Evolutionary conservation across 805 yeast species (phyloP), one percentile per base, ranked within the genome.

Genomic region (Lachancea thermotolerans): DNA sequence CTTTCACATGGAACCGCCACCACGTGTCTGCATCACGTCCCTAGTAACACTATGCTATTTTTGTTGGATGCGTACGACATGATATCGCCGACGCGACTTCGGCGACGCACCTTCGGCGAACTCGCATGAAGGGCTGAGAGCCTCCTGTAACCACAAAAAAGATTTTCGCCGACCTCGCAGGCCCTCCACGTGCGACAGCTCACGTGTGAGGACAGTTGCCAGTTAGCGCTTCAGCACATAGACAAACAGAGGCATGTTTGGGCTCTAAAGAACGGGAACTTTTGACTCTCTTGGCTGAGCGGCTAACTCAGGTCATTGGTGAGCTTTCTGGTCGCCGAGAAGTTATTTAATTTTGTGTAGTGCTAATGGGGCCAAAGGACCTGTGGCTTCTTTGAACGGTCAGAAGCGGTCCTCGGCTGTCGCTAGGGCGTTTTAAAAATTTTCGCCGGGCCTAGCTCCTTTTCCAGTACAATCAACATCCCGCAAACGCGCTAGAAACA

Each of bases 101-200:
- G 25, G 6, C 25, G 25, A 21, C 25, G 25, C 25, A 7, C 25
- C 25, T 4, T 21, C 25, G 25, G 25, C 25, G 25, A 21, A 21
- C 25, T 21, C 7, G 25, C 25, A 21, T 21, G 25, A 21, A 7
- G 7, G 25, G 25, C 25, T 21, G 25, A 21, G 25, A 21, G 25
- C 25, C 7, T 21, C 25, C 25, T 21, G 25, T 21, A 21, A 4
- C 25, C 25, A 21, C 25, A 21, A 21, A 21, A 21, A 4, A 21
- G 25, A 21, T 4, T 21, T 15, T 34, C 38, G 43, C 37, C 43
- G 43, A 40, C 21, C 33, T n/a, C 32, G 43, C 42, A 32, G 31
- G 12, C 16, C 10, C 6, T 10, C 28, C 16, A 14, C 2, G 41
- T 39, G 41, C 40, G 40, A 10, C 14, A 5, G 4, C 4, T 25